Conservation (phyloP, 139 green algal genomes). For the Chlorella ohadii region DNA sequence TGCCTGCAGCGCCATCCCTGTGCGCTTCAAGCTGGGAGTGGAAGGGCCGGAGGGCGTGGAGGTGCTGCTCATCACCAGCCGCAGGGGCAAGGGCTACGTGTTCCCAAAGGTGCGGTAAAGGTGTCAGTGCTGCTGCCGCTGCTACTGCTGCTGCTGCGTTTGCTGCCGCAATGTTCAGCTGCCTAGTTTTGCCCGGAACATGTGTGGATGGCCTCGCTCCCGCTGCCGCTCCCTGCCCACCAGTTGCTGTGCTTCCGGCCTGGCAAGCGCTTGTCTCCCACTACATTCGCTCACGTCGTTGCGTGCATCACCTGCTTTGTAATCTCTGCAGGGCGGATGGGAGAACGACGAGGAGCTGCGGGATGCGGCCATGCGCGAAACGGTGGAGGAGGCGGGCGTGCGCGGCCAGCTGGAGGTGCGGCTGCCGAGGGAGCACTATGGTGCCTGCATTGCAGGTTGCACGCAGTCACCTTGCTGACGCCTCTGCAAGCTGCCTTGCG, state of each 20-base stretch:
- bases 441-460: too few species aligned
- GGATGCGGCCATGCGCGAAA: slow-evolving; percentile 83
- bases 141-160: background rate
- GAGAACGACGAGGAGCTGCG: slow-evolving; percentile 92
- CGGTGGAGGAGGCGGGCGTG: slow-evolving; percentile 94
- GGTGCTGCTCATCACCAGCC: slow-evolving; percentile 82
- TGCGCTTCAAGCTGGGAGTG: slow-evolving; percentile 55
- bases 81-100: slow-evolving; percentile 76
- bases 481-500: too few species aligned
- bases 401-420: slow-evolving; percentile 79
- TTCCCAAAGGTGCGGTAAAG: slow-evolving; percentile 82
- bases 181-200: too few species aligned
- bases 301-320: too few species aligned
- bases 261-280: too few species aligned
- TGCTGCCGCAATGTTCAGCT: background rate
- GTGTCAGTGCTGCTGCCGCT: background rate
- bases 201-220: too few species aligned
- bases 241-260: too few species aligned
- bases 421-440: background rate
- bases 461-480: too few species aligned
- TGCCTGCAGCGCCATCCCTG: slow-evolving; percentile 80
- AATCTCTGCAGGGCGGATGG: slow-evolving; percentile 83
- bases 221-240: too few species aligned
- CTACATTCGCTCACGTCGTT: too few species aligned
- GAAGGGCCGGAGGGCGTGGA: slow-evolving; percentile 45